These are phyloP conservation scores for Dothideomycetes sp. DNA, from an alignment of 2,329 filamentous ascomycete species.

Conservation along the genomic window DNA sequence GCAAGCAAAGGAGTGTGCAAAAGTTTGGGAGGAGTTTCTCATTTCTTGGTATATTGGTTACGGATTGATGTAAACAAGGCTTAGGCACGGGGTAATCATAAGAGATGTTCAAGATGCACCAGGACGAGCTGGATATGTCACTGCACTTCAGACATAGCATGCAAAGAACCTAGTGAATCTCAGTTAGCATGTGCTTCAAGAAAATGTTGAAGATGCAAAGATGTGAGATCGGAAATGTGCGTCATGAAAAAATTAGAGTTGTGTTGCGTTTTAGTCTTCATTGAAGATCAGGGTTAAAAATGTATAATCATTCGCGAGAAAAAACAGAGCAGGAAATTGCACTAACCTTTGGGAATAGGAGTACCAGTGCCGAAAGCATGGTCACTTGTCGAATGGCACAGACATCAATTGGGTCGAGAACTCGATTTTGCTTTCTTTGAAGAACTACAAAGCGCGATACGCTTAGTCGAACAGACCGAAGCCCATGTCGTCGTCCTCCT, in stretches of 20 bases:
- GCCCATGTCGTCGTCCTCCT: conserved; percentile 49
- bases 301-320: conserved; percentile 47
- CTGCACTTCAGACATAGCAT: background rate
- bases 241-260: conserved; percentile 68
- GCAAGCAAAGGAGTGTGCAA: conserved; percentile 54
- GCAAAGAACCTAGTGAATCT: too few species aligned
- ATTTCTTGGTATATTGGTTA: conserved; percentile 53
- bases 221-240: conserved; percentile 13
- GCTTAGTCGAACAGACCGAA: conserved; percentile 48
- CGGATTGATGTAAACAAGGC: conserved; percentile 32
- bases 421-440: conserved; percentile 18
- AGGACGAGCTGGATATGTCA: background rate
- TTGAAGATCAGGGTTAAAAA: conserved; percentile 56
- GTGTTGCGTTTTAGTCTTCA: conserved; percentile 57
- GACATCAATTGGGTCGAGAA: conserved; percentile 1
- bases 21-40: conserved; percentile 48
- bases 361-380: background rate
- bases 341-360: conserved; percentile 5
- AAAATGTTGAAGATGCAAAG: background rate
- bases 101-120: too few species aligned
- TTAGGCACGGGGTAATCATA: conserved; percentile 10
- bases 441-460: conserved; percentile 6
- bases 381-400: background rate
- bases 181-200: background rate
- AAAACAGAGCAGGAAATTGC: conserved; percentile 13